Conservation (phyloP, 2,329 filamentous ascomycete species). For the Purpureocillium takamizusanense region DNA sequence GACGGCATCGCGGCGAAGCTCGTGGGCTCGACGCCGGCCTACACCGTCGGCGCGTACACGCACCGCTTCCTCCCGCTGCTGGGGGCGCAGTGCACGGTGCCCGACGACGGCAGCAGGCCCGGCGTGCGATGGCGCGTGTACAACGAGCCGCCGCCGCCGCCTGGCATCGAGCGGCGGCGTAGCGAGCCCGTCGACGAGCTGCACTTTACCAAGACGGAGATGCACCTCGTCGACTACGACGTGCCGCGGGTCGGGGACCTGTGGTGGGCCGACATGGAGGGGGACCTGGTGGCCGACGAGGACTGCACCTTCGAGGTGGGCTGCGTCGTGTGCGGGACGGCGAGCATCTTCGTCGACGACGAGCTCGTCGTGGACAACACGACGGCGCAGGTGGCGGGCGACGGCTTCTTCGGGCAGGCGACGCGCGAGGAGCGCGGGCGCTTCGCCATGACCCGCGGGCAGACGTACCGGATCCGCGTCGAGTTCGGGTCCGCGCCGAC, state of each 20-base stretch:
- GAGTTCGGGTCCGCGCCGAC: slow-evolving; percentile 52
- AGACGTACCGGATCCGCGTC: slow-evolving; percentile 49
- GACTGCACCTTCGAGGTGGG: slow-evolving; percentile 55
- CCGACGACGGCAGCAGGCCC: slow-evolving; percentile 39
- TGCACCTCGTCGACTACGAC: slow-evolving; percentile 39
- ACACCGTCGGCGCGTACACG: slow-evolving; percentile 53
- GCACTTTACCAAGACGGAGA: slow-evolving; percentile 38
- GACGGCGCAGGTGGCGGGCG: slow-evolving; percentile 51
- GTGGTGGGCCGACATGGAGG: slow-evolving; percentile 55
- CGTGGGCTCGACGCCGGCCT: slow-evolving; percentile 29
- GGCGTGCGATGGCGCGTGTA: slow-evolving; percentile 57
- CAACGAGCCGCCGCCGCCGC: slow-evolving; percentile 41
- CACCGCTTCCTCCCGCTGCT: slow-evolving; percentile 56
- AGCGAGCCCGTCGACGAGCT: slow-evolving; percentile 39
- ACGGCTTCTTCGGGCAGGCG: slow-evolving; percentile 56
- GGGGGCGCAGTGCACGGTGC: slow-evolving; percentile 40
- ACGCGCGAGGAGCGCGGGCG: slow-evolving; percentile 55
- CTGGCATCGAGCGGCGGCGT: too few species aligned
- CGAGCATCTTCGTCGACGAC: slow-evolving; percentile 55
- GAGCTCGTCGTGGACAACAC: slow-evolving; percentile 57
- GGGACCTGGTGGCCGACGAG: slow-evolving; percentile 49
- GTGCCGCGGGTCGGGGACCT: slow-evolving; percentile 43
- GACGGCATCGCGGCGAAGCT: slow-evolving; percentile 57
- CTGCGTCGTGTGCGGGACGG: slow-evolving; percentile 56
- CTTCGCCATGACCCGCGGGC: slow-evolving; percentile 47